Base-by-base conservation (phyloP, 2,329 filamentous ascomycete species). In the Microdochium nivale region DNA sequence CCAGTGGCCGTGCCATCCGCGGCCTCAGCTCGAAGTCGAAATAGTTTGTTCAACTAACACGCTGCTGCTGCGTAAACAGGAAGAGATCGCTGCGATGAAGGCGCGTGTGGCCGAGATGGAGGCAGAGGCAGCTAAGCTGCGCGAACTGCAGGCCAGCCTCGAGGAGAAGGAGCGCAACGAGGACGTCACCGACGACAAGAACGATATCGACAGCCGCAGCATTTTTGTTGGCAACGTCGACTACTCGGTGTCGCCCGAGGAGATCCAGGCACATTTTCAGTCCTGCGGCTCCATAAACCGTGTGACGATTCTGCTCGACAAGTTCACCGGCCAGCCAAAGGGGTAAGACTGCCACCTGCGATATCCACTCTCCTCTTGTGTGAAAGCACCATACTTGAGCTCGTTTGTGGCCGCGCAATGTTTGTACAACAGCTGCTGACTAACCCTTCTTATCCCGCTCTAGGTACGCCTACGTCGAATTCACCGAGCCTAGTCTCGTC, bases 151-250 rank as follows among this genome's bases (percentile, higher is more conserved):
- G 68, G 85, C 85, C 51, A 84, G 79, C 51, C 79, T 97, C 55
- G 92, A 97, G 67, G 84, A 91, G 66, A 87, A 94, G 67, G 84
- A 91, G 66, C 87, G 94, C 63, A 85, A 83, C 56, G 84, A 90
- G 58, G 88, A 88, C 60, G 78, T 94, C 55, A 83, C 87, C 58
- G 94, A 97, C 67, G 90, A 91, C 74, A 95, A 95, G 71, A 91
- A 96, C 68, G 95, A 96, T 60, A 84, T 99, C 54, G 94, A 99
- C 71, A 86, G 86, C 59, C 86, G 94, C 63, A 96, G 90, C 72
- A 90, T 99, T 70, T 99, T 99, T 68, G 94, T 99, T 46, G 94
- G 94, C 60, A 99, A 99, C 62, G 94, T 99, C 59, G 94, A 99
- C 72, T 99, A 99, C 70, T 91, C 89, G 56, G 91, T 92, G 23